Evolutionary conservation across 441 rosid species (phyloP).

Genomic region (Eutrema salsugineum): DNA sequence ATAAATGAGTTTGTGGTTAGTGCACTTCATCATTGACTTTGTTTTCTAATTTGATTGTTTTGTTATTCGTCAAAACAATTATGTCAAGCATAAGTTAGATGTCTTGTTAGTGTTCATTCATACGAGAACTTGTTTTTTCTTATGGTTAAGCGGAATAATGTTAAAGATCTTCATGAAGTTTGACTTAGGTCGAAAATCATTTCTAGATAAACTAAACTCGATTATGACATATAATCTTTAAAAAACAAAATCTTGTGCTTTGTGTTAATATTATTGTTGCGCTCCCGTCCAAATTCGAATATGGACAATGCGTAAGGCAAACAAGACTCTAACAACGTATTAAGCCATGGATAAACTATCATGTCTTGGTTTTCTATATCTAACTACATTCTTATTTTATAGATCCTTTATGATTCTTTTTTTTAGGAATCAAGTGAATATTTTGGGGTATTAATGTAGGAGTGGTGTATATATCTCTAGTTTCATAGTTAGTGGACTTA

Average conservation of each 20-base stretch:
- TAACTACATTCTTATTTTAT: not conserved
- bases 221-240: no score
- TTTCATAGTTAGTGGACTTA: not conserved
- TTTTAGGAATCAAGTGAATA: not conserved
- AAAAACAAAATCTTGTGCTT: no score
- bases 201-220: not conserved
- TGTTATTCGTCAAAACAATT: slow-evolving; percentile 9
- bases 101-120: slow-evolving; percentile 14
- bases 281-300: no score
- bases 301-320: no score
- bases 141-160: not conserved
- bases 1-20: slow-evolving; percentile 20
- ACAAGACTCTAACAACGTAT: not conserved
- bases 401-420: not conserved
- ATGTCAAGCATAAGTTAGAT: slow-evolving; percentile 6
- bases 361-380: not conserved
- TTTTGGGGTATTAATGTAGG: not conserved
- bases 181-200: not conserved
- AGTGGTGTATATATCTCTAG: not conserved
- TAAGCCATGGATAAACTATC: not conserved
- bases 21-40: slow-evolving; percentile 33
- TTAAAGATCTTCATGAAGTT: not conserved
- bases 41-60: not conserved
- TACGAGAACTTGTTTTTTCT: not conserved
- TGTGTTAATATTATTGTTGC: no score